phyloP scores from a whole-genome alignment of 208 protist genomes.

The Trypanosoma congolense region DNA sequence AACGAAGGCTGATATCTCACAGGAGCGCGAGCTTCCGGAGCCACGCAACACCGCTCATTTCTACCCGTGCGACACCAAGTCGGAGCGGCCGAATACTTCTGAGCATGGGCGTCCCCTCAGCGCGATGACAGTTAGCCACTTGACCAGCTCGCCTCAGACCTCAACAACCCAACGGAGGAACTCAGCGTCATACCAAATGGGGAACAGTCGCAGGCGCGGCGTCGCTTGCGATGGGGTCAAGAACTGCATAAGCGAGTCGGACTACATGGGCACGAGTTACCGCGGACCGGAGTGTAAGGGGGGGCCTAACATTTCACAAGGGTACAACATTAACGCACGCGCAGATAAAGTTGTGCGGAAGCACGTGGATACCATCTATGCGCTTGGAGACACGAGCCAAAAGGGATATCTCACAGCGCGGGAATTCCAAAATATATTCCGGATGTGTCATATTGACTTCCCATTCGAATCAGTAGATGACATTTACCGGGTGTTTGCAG shows the following conservation, averaged over 20 bases:
- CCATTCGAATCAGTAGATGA: slow-evolving; percentile 53
- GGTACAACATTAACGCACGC: not conserved
- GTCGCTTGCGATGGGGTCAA: not conserved
- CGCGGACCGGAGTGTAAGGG: not conserved
- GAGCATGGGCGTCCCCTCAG: not conserved
- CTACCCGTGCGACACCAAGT: not conserved
- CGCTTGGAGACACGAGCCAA: slow-evolving; percentile 21
- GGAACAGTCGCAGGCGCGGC: not conserved
- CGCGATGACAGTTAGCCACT: not conserved
- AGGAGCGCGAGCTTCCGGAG: slow-evolving; percentile 60
- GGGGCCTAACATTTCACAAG: not conserved
- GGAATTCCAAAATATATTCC: slow-evolving; percentile 58
- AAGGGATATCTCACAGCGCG: slow-evolving; percentile 29
- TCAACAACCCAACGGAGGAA: not conserved
- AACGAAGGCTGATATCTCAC: slow-evolving; percentile 69
- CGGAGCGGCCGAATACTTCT: not conserved
- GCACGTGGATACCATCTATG: slow-evolving; percentile 58
- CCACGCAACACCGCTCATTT: slow-evolving; percentile 52
- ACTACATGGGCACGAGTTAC: not conserved
- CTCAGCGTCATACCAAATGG: not conserved
- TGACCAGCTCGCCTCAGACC: not conserved
- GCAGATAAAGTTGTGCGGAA: slow-evolving; percentile 43
- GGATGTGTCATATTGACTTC: slow-evolving; percentile 45
- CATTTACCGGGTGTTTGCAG: slow-evolving; percentile 47
- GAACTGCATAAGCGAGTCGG: not conserved